phyloP scores from a whole-genome alignment of 805 yeast species.

The Saccharomycopsis microspora region DNA sequence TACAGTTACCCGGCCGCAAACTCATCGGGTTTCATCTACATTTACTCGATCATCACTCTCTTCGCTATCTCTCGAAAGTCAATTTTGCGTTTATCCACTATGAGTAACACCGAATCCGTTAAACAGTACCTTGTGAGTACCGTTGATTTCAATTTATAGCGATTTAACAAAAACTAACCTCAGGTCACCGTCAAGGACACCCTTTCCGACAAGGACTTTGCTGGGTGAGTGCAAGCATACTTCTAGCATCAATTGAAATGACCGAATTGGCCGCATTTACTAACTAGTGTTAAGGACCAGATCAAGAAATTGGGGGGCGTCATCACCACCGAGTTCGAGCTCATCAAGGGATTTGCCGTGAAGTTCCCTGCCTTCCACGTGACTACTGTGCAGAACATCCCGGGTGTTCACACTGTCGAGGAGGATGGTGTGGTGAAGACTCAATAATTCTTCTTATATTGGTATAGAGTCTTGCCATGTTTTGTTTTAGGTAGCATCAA shows the following conservation, averaged over 20 bases:
- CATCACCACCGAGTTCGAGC: conserved; percentile 45
- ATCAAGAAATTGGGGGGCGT: conserved; percentile 45
- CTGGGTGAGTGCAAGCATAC: conserved; percentile 4
- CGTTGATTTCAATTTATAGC: too few species aligned
- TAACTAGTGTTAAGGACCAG: conserved; percentile 30
- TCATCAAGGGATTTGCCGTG: conserved; percentile 57
- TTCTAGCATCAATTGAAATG: neutral
- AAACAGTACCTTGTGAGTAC: too few species aligned
- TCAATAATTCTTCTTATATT: neutral
- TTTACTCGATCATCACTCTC: too few species aligned
- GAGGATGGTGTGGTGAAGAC: conserved; percentile 50
- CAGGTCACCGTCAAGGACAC: conserved; percentile 34
- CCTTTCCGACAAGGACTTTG: conserved; percentile 29
- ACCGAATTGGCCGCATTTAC: neutral
- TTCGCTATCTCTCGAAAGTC: too few species aligned
- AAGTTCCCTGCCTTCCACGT: conserved; percentile 46
- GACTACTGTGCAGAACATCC: conserved; percentile 33
- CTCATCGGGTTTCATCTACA: too few species aligned
- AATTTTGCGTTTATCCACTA: too few species aligned
- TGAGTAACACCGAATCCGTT: too few species aligned
- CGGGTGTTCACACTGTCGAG: conserved; percentile 47
- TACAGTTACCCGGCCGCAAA: too few species aligned
- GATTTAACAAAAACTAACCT: neutral
- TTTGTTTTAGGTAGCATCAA: neutral
- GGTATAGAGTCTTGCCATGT: neutral